phyloP scores from a whole-genome alignment of 768 basidiomycete species.

The Termitomyces sp. region DNA sequence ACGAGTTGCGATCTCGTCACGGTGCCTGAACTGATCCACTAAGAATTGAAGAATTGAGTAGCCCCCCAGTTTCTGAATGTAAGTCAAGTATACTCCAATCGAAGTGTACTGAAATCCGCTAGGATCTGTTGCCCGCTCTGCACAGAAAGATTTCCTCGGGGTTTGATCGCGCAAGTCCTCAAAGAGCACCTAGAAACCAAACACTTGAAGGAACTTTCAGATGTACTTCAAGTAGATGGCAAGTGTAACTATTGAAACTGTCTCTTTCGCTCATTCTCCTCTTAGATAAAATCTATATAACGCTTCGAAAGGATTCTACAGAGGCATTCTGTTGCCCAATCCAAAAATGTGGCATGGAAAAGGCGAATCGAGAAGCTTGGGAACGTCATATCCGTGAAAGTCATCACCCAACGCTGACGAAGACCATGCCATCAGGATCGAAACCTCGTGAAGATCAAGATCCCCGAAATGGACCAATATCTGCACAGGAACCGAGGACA shows the following conservation, averaged over 20 bases:
- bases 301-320: fast-evolving
- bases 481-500: neutral
- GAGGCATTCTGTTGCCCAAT: neutral
- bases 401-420: neutral
- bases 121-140: neutral
- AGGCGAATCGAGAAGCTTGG: neutral
- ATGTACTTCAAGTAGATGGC: neutral
- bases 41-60: no score
- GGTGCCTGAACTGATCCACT: no score
- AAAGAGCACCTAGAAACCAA: no score
- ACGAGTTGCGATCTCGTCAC: no score
- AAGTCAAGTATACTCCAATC: neutral
- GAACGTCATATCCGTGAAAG: neutral
- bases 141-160: neutral
- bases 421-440: neutral
- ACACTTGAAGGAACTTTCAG: no score
- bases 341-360: neutral
- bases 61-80: neutral
- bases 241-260: neutral
- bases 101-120: neutral
- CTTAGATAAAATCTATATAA: neutral
- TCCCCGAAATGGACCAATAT: neutral
- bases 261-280: neutral
- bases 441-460: neutral
- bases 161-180: neutral